Percentiles rank a stretch among this genome's conserved stretches.
Conservation (phyloP, 2,329 filamentous ascomycete genomes). For the Emergomyces pasteurianus region DNA sequence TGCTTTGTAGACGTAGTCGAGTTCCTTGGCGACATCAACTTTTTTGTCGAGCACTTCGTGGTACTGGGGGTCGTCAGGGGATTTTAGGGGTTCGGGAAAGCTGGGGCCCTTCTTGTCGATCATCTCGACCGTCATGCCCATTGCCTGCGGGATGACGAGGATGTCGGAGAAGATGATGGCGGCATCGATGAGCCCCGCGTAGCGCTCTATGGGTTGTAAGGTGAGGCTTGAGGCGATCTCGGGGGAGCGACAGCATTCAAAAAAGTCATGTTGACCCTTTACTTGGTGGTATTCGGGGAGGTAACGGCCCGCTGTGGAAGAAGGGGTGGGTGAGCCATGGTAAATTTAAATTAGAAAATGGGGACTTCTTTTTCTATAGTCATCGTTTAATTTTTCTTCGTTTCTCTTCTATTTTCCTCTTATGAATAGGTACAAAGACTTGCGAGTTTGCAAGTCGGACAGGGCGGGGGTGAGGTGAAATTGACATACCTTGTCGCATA, state of each 20-base stretch:
- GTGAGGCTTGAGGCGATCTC: slow-evolving; percentile 90
- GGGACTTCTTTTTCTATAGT: neutral
- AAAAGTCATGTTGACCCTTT: slow-evolving; percentile 86
- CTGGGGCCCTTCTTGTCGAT: slow-evolving; percentile 92
- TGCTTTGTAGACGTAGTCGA: slow-evolving; percentile 92
- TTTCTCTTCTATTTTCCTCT: neutral
- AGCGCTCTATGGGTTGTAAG: slow-evolving; percentile 88
- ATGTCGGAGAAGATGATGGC: slow-evolving; percentile 99
- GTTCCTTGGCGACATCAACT: slow-evolving; percentile 72
- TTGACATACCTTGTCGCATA: slow-evolving; percentile 78
- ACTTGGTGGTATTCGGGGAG: slow-evolving; percentile 96
- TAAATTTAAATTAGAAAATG: neutral
- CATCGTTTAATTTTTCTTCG: neutral
- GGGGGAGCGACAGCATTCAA: slow-evolving; percentile 88
- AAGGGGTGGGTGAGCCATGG: neutral
- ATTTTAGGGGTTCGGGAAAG: slow-evolving; percentile 73
- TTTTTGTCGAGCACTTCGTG: slow-evolving; percentile 58
- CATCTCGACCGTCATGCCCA: slow-evolving; percentile 99
- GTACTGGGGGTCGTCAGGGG: slow-evolving; percentile 75
- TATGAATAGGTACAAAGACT: neutral
- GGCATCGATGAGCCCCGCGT: slow-evolving; percentile 78
- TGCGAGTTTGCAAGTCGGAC: neutral
- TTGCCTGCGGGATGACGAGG: slow-evolving; percentile 89
- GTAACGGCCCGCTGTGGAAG: slow-evolving; percentile 68
- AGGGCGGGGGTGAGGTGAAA: slow-evolving; percentile 12